Evolutionary conservation across 2,329 filamentous ascomycete genomes (phyloP), one percentile per base, ranked within the genome.

Genomic region (Ceratocystis eucalypticola): DNA sequence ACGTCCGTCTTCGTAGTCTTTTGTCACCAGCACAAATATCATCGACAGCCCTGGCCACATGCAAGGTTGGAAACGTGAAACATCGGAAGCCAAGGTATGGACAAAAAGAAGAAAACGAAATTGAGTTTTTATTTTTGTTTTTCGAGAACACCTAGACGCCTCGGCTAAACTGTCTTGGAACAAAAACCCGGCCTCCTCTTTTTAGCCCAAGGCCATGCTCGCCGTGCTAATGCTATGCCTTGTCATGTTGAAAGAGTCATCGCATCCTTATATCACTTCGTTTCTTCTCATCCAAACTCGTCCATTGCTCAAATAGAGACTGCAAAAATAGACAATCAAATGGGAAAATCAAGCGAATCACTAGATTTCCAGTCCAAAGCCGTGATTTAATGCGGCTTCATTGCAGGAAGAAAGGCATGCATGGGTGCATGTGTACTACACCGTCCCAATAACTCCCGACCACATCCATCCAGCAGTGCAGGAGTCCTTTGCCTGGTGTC

Each of bases 151-250:
- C 53, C 22, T 33, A 17, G 8, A 7, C 53, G 10, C 25, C 20
- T 57, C 53, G 53, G 53, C 22, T 57, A 57, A 57, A 30, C 10
- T 57, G 53, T 57, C 53, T 57, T 57, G 53, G 53, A 30, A 30
- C 22, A 1, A 25, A 50, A 50, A 5, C 37, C 48, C 17, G 48
- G 48, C 48, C 48, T 50, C 48, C 22, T 15, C 37, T 41, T 41
- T 41, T 15, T 15, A 41, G 10, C 37, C 37, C 10, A 41, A 41
- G 37, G 12, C 12, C 10, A 41, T 41, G 37, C 10, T 41, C 3
- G 12, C 10, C n/a, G 5, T 48, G 5, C 7, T 48, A 6, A 4
- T 7, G 46, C 17, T 6, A 5, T n/a, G 10, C 48, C 22, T 3
- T 12, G 53, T 28, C 22, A 7, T 28, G 25, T 6, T 17, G 22